A percentile compares a stretch with the other conserved stretches of the same genome.
Evolutionary conservation across 441 rosid genomes (phyloP).

Genomic region (Gossypium gossypioides): DNA sequence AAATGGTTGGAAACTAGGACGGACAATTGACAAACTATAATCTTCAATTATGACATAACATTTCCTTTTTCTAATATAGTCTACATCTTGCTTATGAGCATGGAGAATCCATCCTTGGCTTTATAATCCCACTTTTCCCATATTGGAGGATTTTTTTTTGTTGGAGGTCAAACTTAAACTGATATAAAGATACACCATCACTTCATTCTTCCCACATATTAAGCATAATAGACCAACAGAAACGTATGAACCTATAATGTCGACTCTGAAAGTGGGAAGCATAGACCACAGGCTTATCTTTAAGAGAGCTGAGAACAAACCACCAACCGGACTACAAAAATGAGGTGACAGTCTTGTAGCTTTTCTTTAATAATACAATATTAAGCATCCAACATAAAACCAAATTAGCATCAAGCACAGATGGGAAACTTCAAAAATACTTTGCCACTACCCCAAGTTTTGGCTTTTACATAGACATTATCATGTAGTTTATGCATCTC

Average conservation of each 20-base stretch:
- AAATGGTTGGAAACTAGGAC: neutral
- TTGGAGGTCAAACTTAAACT: neutral
- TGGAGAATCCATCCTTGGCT: neutral
- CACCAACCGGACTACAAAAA: neutral
- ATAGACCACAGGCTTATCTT: neutral
- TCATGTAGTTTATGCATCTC: neutral
- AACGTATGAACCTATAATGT: neutral
- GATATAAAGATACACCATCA: neutral
- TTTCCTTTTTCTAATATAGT: neutral
- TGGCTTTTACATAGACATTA: neutral
- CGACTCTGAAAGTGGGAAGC: neutral
- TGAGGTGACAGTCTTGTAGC: neutral
- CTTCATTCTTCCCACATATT: neutral
- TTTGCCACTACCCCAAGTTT: neutral
- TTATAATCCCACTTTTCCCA: neutral
- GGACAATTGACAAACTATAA: neutral
- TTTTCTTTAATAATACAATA: neutral
- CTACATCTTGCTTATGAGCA: neutral
- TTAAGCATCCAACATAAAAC: neutral
- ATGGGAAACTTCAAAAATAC: neutral
- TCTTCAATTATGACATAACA: neutral
- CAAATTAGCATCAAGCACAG: neutral
- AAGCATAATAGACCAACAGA: neutral
- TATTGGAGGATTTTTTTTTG: neutral
- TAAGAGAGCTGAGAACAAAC: neutral